Evolutionary conservation across 169 alveolate species (phyloP).

Genomic region (Eimeria nieschulzi): DNA sequence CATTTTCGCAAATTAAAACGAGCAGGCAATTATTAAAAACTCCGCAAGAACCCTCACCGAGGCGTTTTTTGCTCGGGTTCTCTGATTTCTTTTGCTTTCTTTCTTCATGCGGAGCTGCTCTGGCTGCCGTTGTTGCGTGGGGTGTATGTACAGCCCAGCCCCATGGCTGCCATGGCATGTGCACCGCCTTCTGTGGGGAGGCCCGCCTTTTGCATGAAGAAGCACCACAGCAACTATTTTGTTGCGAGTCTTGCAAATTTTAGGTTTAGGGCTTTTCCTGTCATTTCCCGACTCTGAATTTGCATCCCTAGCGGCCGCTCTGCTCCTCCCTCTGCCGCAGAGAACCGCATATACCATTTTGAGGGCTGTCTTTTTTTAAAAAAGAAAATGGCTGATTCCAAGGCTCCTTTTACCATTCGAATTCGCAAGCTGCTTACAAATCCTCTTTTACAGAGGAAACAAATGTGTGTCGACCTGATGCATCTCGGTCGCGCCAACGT

Average conservation of each 20-base stretch:
- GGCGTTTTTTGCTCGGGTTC: constrained; percentile 29
- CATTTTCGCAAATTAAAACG: constrained; percentile 1
- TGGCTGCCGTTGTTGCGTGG: too few relatives aligned
- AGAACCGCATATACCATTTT: too few relatives aligned
- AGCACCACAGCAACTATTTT: too few relatives aligned
- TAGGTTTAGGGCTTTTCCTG: too few relatives aligned
- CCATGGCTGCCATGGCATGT: too few relatives aligned
- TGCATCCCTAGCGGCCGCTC: too few relatives aligned
- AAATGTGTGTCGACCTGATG: constrained; percentile 89
- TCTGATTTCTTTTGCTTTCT: neutral
- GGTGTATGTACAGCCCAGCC: too few relatives aligned
- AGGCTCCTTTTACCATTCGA: constrained; percentile 83
- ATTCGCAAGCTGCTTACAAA: constrained; percentile 90
- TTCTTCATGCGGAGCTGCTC: too few relatives aligned
- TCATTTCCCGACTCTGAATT: too few relatives aligned
- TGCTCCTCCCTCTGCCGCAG: too few relatives aligned
- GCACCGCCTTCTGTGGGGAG: neutral
- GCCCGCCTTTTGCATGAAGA: neutral
- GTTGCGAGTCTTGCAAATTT: too few relatives aligned
- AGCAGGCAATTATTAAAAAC: constrained; percentile 14
- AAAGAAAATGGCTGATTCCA: constrained; percentile 68
- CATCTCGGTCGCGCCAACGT: constrained; percentile 95
- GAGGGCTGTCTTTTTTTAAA: too few relatives aligned
- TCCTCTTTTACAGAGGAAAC: constrained; percentile 93
- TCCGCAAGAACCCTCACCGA: constrained; percentile 54